phyloP scores from a whole-genome alignment of 2,329 filamentous ascomycete species.

The Cadophora luteo-olivacea region DNA sequence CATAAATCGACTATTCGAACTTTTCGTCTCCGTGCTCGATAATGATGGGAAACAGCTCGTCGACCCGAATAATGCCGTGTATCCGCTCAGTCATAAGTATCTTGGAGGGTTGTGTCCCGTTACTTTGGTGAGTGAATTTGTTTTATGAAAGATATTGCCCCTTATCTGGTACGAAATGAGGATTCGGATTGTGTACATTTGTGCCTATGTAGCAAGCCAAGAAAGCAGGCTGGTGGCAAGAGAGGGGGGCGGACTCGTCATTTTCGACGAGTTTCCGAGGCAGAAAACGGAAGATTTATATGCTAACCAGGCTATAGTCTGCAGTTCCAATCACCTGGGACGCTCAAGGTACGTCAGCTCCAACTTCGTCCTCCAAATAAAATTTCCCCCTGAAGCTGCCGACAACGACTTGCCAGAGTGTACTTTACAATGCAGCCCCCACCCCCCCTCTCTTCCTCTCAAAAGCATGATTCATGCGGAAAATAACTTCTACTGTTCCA shows the following conservation, averaged over 20 bases:
- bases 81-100: conserved; percentile 21
- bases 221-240: too few relatives aligned
- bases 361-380: neutral
- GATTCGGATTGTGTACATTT: too few relatives aligned
- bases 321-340: neutral
- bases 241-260: too few relatives aligned
- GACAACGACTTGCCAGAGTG: neutral
- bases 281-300: too few relatives aligned
- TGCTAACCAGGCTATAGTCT: neutral
- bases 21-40: conserved; percentile 45
- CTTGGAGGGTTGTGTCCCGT: conserved; percentile 33
- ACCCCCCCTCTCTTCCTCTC: too few relatives aligned
- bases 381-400: neutral
- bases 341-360: neutral
- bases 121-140: neutral
- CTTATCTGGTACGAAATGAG: neutral
- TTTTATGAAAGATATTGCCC: neutral
- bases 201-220: too few relatives aligned
- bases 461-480: neutral
- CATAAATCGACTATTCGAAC: conserved; percentile 45
- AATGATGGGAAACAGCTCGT: conserved; percentile 38
- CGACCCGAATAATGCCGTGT: conserved; percentile 35
- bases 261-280: too few relatives aligned
- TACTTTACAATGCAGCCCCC: neutral
- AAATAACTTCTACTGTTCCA: neutral